Percentiles rank a stretch among this genome's conserved stretches.
phyloP scores from a whole-genome alignment of 106 monocot genomes.

The Allium fistulosum region DNA sequence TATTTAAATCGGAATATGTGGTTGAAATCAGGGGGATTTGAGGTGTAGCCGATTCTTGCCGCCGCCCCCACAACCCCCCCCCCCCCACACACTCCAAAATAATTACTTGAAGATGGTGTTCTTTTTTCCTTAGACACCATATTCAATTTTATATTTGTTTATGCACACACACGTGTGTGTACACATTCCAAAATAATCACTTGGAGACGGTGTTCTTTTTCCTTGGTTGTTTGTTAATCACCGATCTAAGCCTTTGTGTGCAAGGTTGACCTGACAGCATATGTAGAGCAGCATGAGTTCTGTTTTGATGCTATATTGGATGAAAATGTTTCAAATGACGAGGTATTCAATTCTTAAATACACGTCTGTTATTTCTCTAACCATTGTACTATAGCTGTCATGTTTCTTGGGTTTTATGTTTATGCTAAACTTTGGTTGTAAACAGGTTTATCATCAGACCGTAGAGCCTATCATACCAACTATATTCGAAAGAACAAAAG shows the following conservation, averaged over 20 bases:
- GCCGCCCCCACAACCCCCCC: too few relatives aligned
- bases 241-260: slow-evolving; percentile 2
- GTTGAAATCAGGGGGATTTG: too few relatives aligned
- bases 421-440: slow-evolving; percentile 2
- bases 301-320: slow-evolving; percentile 86
- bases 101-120: too few relatives aligned
- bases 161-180: too few relatives aligned
- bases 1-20: too few relatives aligned
- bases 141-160: too few relatives aligned
- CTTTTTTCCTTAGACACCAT: too few relatives aligned
- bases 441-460: slow-evolving; percentile 80
- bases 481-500: slow-evolving; percentile 82
- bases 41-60: too few relatives aligned
- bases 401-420: background rate
- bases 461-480: slow-evolving; percentile 88
- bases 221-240: background rate
- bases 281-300: slow-evolving; percentile 98
- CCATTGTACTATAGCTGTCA: background rate
- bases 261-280: slow-evolving; percentile 94
- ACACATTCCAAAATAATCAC: too few relatives aligned
- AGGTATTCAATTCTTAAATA: slow-evolving; percentile 34
- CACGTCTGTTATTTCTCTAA: background rate
- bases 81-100: too few relatives aligned
- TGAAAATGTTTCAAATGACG: slow-evolving; percentile 77
- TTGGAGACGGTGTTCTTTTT: too few relatives aligned